Conservation (phyloP, 345 rosid genomes). For the Eucalyptus sp. region DNA sequence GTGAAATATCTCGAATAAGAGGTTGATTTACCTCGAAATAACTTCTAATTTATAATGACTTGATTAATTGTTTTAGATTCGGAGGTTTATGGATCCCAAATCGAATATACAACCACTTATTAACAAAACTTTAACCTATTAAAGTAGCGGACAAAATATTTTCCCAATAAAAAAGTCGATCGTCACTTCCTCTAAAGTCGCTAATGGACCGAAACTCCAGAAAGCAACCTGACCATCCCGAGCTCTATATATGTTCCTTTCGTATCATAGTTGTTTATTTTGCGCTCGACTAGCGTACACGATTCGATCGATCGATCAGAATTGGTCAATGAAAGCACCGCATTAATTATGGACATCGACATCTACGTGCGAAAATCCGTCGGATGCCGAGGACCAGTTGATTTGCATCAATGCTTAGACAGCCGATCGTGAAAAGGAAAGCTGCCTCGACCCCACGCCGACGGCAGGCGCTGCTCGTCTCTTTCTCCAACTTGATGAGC, state of each 20-base stretch:
- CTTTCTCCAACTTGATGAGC: neutral
- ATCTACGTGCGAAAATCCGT: neutral
- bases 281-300: too few relatives aligned
- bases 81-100: neutral
- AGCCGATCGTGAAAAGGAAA: neutral
- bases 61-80: neutral
- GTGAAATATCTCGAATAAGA: neutral
- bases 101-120: neutral
- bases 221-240: neutral
- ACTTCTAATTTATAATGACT: neutral
- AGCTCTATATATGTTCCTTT: neutral
- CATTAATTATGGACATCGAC: neutral
- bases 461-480: neutral
- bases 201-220: neutral
- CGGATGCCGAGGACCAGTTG: neutral
- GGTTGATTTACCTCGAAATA: neutral
- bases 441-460: neutral
- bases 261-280: neutral
- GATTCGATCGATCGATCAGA: neutral
- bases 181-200: neutral
- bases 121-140: neutral
- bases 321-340: neutral
- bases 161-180: neutral
- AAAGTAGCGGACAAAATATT: neutral
- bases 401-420: neutral